Evolutionary conservation across 2,329 filamentous ascomycete genomes (phyloP), one percentile per base, ranked within the genome.

Genomic region (Didymella pinodella): DNA sequence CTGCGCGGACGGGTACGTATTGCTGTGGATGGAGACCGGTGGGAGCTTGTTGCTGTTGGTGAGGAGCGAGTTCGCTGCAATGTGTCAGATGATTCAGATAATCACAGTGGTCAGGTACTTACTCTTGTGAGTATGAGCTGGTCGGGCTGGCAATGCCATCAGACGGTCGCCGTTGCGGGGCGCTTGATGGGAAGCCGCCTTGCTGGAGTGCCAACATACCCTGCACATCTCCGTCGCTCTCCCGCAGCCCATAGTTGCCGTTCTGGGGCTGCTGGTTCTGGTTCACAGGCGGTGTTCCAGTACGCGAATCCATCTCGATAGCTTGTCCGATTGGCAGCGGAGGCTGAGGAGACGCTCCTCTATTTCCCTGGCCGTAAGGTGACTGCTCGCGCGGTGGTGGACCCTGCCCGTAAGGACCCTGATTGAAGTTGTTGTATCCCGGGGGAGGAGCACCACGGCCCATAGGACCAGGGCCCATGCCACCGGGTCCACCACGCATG

Each of bases 101-200:
- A 8, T 31, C 6, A 41, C 41, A 8, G 11, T 11, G 22, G 5
- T 32, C 14, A 14, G 6, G 29, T n/a, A 63, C 89, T 85, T 86
- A 94, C 91, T 89, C 87, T 60, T 90, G 86, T 38, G 84, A 84
- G 75, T 95, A 94, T 66, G 85, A 85, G 80, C 90, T 94, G 7
- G 82, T 83, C 10, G 91, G 89, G 64, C 88, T 44, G 59, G 67
- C 63, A 2, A 71, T 40, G 14, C 66, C 59, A n/a, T 66, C 58
- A 31, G 67, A 67, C 22, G 66, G 68, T 40, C 65, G 62, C 18
- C 71, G 67, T 38, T 72, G 72, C 4, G 71, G 66, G 36, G 70
- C 61, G 18, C 67, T 65, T 7, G 66, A 63, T 25, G 69, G 68
- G 48, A 75, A 74, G 16, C 72, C 73, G 31, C 66, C 68, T 59